phyloP scores from a whole-genome alignment of 2,329 filamentous ascomycete species.

The Xylaria sp. region DNA sequence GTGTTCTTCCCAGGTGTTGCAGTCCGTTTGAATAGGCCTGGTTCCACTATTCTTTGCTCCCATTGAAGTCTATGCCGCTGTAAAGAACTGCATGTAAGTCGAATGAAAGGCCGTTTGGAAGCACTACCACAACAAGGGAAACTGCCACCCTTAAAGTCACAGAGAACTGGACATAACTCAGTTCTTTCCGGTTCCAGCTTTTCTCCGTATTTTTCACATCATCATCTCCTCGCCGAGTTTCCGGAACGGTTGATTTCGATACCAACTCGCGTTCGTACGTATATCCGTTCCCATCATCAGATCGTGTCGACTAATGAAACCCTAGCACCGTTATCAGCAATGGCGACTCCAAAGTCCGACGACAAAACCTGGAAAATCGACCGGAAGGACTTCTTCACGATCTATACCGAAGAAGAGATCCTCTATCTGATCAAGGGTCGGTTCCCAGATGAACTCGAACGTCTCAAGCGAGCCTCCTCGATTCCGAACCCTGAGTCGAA shows the following conservation, averaged over 20 bases:
- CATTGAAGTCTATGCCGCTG: no score
- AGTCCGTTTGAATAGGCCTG: no score
- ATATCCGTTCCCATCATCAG: background rate
- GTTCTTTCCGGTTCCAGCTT: background rate
- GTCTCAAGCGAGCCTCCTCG: slow-evolving; percentile 29
- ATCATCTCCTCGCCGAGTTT: background rate
- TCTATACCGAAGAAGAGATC: slow-evolving; percentile 19
- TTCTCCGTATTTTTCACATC: background rate
- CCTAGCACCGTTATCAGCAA: background rate
- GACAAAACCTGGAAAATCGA: background rate
- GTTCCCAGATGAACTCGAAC: slow-evolving; percentile 29
- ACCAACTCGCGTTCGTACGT: background rate
- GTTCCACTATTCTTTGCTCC: no score
- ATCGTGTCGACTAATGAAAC: background rate
- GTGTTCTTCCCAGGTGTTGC: no score
- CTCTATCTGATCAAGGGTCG: slow-evolving; percentile 25
- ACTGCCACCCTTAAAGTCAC: background rate
- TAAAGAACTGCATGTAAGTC: no score
- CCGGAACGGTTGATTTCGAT: background rate
- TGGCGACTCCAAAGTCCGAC: background rate
- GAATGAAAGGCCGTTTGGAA: background rate
- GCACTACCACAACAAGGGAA: background rate
- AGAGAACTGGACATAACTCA: background rate
- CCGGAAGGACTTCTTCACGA: background rate
- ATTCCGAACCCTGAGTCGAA: slow-evolving; percentile 20